Evolutionary conservation across 345 rosid genomes (phyloP).

Genomic region (Salix viminalis): DNA sequence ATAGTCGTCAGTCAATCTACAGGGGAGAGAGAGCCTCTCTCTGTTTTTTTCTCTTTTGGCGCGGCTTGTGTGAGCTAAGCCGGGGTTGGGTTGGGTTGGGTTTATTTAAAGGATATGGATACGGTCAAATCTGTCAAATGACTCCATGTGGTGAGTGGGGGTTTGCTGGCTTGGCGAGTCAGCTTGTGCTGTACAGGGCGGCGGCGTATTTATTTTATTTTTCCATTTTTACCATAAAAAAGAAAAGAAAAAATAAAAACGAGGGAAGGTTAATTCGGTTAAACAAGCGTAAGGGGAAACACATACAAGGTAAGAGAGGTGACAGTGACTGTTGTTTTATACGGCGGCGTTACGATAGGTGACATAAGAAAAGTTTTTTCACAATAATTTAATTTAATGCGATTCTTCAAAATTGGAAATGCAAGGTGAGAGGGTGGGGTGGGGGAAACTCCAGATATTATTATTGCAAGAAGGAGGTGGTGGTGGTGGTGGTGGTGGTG

Average conservation of each 20-base stretch:
- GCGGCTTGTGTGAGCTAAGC: conserved; percentile 16
- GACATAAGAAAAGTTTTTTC: not conserved
- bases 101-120: no score
- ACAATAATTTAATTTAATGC: not conserved
- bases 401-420: not conserved
- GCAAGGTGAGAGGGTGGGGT: no score
- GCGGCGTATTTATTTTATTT: no score
- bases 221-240: no score
- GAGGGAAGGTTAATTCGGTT: not conserved
- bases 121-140: no score
- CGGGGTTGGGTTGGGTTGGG: not conserved
- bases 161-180: not conserved
- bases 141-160: not conserved
- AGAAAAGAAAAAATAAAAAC: not conserved
- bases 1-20: not conserved
- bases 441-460: no score
- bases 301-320: not conserved
- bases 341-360: not conserved
- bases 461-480: no score
- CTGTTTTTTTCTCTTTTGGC: not conserved
- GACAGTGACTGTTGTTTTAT: not conserved
- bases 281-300: not conserved
- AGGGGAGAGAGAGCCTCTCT: not conserved
- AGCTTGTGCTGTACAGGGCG: not conserved
- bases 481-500: no score